Conservation (phyloP, 2,329 filamentous ascomycete genomes). For the Cytospora paraplurivora region DNA sequence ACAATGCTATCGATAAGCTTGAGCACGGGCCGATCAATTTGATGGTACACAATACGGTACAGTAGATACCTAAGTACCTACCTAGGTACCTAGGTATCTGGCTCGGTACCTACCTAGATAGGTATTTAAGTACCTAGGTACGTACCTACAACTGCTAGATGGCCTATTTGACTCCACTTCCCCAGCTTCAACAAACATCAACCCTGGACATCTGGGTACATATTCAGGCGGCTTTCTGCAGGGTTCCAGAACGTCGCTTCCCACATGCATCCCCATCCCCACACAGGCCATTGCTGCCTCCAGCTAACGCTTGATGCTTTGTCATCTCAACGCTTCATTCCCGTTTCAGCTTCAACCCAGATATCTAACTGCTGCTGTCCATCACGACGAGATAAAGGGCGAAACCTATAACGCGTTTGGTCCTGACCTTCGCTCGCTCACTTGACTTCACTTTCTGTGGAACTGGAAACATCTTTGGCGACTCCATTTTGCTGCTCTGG, state of each 20-base stretch:
- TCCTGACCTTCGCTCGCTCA: too few relatives aligned
- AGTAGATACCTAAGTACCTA: background rate
- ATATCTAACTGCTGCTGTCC: background rate
- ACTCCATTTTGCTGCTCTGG: too few relatives aligned
- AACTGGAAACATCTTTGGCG: too few relatives aligned
- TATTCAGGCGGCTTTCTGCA: background rate
- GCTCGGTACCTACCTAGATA: too few relatives aligned
- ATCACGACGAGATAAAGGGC: background rate
- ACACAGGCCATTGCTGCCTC: conserved; percentile 1
- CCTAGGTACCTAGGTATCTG: background rate
- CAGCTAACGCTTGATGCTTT: background rate
- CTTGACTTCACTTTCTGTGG: too few relatives aligned
- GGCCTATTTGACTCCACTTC: conserved; percentile 1
- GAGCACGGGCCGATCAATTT: background rate
- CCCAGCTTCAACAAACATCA: background rate
- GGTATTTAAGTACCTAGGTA: too few relatives aligned
- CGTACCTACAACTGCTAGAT: background rate
- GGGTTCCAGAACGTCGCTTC: background rate
- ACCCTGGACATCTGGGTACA: too few relatives aligned
- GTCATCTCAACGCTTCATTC: background rate
- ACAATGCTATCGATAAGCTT: conserved; percentile 4
- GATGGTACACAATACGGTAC: background rate
- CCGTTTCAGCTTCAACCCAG: too few relatives aligned
- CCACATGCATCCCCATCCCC: background rate
- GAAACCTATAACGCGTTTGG: background rate